A percentile compares a stretch with the other conserved stretches of the same genome.
Evolutionary conservation across 1,284 basidiomycete genomes (phyloP).

Genomic region (Erythrobasidium hasegawianum): DNA sequence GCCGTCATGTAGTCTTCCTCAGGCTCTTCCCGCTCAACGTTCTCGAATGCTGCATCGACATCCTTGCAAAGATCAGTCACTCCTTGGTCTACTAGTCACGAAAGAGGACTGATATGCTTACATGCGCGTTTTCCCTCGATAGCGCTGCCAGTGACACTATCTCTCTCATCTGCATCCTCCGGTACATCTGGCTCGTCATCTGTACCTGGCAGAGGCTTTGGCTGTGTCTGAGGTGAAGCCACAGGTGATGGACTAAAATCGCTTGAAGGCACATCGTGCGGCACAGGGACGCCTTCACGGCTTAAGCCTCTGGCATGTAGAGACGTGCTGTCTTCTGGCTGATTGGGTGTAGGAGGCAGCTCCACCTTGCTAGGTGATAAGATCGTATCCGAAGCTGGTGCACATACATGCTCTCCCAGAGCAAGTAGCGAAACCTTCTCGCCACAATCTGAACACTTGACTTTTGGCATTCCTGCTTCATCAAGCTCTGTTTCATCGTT

Average conservation of each 20-base stretch:
- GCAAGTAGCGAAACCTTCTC: slow-evolving; percentile 38
- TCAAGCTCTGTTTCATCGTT: slow-evolving; percentile 15
- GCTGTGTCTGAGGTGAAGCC: slow-evolving; percentile 7
- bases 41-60: background rate
- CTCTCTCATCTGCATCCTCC: slow-evolving; percentile 6
- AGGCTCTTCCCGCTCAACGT: slow-evolving; percentile 9
- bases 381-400: background rate
- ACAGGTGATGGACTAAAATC: slow-evolving; percentile 24
- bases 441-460: slow-evolving; percentile 43
- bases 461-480: slow-evolving; percentile 38
- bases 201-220: background rate
- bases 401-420: slow-evolving; percentile 32
- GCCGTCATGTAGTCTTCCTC: slow-evolving; percentile 36
- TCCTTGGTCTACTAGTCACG: background rate
- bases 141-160: background rate
- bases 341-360: slow-evolving; percentile 1
- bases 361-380: background rate
- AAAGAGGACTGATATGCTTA: background rate
- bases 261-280: slow-evolving; percentile 22
- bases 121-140: background rate
- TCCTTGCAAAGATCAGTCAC: slow-evolving; percentile 2
- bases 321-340: background rate
- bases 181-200: slow-evolving; percentile 19
- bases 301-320: slow-evolving; percentile 2
- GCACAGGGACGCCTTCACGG: slow-evolving; percentile 10